Percentiles rank a stretch among this genome's conserved stretches.
These are phyloP conservation scores for Wilhelminamyces savonicus DNA, from an alignment of 805 yeast species.

Conservation along the genomic window DNA sequence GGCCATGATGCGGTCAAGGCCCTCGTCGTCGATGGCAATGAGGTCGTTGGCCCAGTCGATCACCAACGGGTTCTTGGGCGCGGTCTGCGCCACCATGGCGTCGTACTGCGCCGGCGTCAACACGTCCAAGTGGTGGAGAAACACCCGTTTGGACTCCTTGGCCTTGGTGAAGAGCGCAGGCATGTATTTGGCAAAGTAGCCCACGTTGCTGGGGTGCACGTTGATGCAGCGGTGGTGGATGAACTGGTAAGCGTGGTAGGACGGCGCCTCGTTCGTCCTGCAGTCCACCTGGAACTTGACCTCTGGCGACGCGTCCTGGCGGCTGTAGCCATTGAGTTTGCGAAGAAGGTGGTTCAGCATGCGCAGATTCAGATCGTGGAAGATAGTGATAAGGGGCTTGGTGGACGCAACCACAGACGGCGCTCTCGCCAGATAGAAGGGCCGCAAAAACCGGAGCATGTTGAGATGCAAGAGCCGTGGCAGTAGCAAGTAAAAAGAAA, in stretches of 20 bases:
- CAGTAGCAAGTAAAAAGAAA: too few species aligned
- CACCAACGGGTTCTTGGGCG: conserved; percentile 19
- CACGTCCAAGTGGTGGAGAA: conserved; percentile 11
- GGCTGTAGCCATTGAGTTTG: conserved; percentile 9
- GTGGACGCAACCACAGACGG: conserved; percentile 7
- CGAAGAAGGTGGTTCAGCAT: conserved; percentile 20
- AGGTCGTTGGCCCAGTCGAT: conserved; percentile 59
- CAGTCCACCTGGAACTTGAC: conserved; percentile 14
- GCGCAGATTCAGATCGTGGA: conserved; percentile 23
- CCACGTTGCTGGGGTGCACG: conserved; percentile 13
- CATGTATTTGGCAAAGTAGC: conserved; percentile 12
- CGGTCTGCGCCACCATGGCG: conserved; percentile 6
- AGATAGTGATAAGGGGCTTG: conserved; percentile 17
- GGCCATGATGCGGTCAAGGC: conserved; percentile 38
- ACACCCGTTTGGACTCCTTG: conserved; percentile 9
- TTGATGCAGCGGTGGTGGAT: conserved; percentile 14
- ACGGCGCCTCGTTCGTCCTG: conserved; percentile 12
- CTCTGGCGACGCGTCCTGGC: conserved; percentile 1
- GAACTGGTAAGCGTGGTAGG: conserved; percentile 11
- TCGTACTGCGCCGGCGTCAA: conserved; percentile 7
- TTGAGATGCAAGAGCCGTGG: too few species aligned
- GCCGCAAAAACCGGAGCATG: too few species aligned
- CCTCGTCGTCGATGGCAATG: conserved; percentile 44
- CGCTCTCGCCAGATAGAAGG: too few species aligned
- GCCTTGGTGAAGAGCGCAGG: conserved; percentile 7